These are phyloP conservation scores for Bruguiera gymnorhiza DNA, from an alignment of 345 rosid species.

Conservation along the genomic window DNA sequence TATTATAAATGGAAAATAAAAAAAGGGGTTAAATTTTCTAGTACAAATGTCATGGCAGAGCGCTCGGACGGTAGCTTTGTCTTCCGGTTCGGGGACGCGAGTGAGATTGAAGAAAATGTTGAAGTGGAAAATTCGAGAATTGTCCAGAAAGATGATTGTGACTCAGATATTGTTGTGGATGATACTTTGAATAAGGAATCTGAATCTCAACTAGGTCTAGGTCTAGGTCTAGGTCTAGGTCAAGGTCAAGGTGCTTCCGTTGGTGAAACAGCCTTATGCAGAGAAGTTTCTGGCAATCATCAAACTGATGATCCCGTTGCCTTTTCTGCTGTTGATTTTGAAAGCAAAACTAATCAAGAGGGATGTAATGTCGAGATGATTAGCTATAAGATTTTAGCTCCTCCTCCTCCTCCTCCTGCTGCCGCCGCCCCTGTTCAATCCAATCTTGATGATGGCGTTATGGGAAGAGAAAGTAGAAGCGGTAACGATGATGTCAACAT, in stretches of 20 bases:
- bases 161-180: conserved; percentile 12
- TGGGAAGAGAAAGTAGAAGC: conserved; percentile 12
- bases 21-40: background rate
- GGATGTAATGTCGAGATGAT: conserved; percentile 24
- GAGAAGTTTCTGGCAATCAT: background rate
- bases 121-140: conserved; percentile 16
- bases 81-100: conserved; percentile 52
- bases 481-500: conserved; percentile 6
- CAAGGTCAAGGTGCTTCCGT: background rate
- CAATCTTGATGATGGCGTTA: conserved; percentile 5
- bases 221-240: conserved; percentile 3
- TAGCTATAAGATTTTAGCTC: conserved; percentile 18
- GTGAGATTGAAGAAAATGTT: conserved; percentile 29
- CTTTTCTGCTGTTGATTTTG: conserved; percentile 8
- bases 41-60: conserved; percentile 31
- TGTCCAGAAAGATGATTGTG: background rate
- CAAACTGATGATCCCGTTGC: background rate
- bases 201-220: conserved; percentile 7
- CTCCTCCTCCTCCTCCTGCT: background rate
- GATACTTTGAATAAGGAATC: conserved; percentile 15
- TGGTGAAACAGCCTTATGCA: too few relatives aligned
- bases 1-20: background rate
- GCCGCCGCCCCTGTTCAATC: background rate
- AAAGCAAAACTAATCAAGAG: conserved; percentile 18
- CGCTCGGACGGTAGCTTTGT: conserved; percentile 54